Percentiles rank a stretch among this genome's conserved stretches.
phyloP scores from a whole-genome alignment of 257 asterid species.

The Plantago major region DNA sequence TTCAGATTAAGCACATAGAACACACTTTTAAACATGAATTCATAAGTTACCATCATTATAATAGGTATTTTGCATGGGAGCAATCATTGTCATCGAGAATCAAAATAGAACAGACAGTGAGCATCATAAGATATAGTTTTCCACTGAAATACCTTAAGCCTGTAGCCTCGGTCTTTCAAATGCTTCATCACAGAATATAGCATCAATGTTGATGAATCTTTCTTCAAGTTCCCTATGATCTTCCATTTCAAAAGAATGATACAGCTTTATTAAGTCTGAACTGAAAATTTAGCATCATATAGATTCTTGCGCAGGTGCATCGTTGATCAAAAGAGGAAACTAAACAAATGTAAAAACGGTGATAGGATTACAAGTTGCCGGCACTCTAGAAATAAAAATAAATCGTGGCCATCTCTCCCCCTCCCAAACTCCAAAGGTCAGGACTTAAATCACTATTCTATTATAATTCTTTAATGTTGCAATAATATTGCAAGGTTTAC shows the following conservation, averaged over 20 bases:
- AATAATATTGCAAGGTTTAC: too few species aligned
- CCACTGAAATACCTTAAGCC: constrained; percentile 56
- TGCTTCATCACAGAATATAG: constrained; percentile 73
- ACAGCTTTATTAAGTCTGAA: constrained; percentile 19
- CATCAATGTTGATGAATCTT: constrained; percentile 77
- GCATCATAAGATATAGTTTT: constrained; percentile 16
- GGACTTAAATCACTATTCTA: too few species aligned
- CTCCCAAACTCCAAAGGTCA: too few species aligned
- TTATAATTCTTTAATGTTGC: too few species aligned
- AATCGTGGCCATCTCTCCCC: too few species aligned
- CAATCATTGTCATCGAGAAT: constrained; percentile 13
- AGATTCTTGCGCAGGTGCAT: too few species aligned
- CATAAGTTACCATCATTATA: constrained; percentile 12
- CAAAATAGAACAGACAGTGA: constrained; percentile 15
- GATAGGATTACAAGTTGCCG: constrained; percentile 12
- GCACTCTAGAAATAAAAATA: too few species aligned
- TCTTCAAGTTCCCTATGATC: constrained; percentile 88
- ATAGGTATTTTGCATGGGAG: constrained; percentile 7
- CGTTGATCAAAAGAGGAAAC: background rate
- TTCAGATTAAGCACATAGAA: constrained; percentile 14
- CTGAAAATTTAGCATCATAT: constrained; percentile 11
- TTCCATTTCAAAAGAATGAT: constrained; percentile 30
- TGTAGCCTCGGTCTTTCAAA: constrained; percentile 68
- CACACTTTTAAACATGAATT: constrained; percentile 1
- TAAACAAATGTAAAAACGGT: constrained; percentile 3